Evolutionary conservation across 441 rosid species (phyloP), one percentile per base, ranked within the genome.

Genomic region (Arabidopsis hybrid): DNA sequence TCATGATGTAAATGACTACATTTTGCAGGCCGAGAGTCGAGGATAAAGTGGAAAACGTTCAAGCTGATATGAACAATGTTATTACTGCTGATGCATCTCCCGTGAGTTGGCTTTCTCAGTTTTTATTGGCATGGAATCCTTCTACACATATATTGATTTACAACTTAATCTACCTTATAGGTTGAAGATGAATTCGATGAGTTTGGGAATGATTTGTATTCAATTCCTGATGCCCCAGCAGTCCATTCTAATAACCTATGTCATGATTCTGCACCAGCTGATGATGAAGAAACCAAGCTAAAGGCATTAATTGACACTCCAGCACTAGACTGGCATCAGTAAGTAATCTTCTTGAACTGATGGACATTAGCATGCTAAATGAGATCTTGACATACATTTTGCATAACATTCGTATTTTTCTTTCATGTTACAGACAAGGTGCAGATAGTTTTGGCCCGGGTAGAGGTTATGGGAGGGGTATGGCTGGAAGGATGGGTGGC

Each of bases 321-420:
- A 35, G 96, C 97, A 69, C 83, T 93, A 78, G 99, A 90, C 78
- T 96, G 99, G 97, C 97, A 91, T 81, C 93, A 94, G 98, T 93
- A 77, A 86, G 92, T 47, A 55, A 6, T 60, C 59, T 62, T 69
- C 39, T 62, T 18, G 17, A 65, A 76, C 78, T 51, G 60, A 72
- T 77, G 67, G 50, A 16, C 26, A 32, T 43, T 11, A 7, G 31
- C 46, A 53, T 36, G 58, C 67, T 32, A 46, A 32, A 43, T 52
- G 35, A 42, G 38, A 71, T 53, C 13, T 13, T 71, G 47, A 39
- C 5, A 7, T 55, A 53, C 16, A n/a, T n/a, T 60, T 45, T 52
- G 65, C 45, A 16, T 34, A 61, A 42, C 17, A 35, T 16, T 60
- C 26, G 26, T 35, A 42, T 42, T 34, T 53, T 59, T 65, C 60